Percentiles rank a stretch among this genome's conserved stretches.
Conservation (phyloP, 306 rosid genomes). For the Oxytropis ochrocephala region DNA sequence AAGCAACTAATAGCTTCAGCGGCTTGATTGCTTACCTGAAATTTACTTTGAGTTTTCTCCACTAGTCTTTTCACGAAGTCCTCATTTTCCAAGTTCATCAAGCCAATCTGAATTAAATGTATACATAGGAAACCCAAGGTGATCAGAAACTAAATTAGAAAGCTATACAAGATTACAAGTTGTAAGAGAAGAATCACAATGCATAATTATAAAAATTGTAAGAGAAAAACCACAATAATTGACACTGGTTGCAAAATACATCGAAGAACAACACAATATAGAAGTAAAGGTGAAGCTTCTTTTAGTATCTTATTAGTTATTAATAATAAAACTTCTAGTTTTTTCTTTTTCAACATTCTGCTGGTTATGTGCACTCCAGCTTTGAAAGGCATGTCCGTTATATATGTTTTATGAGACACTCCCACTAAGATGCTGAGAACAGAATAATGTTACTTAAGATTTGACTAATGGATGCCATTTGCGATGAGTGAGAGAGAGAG, state of each 20-base stretch:
- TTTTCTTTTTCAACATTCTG: neutral
- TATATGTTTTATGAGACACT: neutral
- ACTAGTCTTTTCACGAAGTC: slow-evolving; percentile 62
- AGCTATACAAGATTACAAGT: neutral
- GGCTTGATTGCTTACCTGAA: slow-evolving; percentile 61
- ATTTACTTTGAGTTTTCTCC: slow-evolving; percentile 49
- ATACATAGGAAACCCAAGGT: neutral
- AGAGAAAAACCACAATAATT: neutral
- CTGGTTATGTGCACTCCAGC: neutral
- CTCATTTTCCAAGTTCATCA: slow-evolving; percentile 82
- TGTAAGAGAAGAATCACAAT: neutral
- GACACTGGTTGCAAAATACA: neutral
- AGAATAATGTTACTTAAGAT: neutral
- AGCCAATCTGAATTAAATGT: slow-evolving; percentile 59
- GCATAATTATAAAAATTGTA: slow-evolving; percentile 1
- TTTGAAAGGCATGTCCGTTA: neutral
- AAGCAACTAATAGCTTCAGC: slow-evolving; percentile 13
- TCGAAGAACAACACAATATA: neutral
- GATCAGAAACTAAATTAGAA: slow-evolving; percentile 9
- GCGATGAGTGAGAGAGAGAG: neutral
- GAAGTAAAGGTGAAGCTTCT: neutral
- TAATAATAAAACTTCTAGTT: neutral
- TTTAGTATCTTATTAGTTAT: neutral
- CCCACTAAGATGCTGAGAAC: neutral
- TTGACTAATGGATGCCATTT: neutral